These are phyloP conservation scores for Pterocarpus santalinus DNA, from an alignment of 306 rosid species.

Conservation along the genomic window DNA sequence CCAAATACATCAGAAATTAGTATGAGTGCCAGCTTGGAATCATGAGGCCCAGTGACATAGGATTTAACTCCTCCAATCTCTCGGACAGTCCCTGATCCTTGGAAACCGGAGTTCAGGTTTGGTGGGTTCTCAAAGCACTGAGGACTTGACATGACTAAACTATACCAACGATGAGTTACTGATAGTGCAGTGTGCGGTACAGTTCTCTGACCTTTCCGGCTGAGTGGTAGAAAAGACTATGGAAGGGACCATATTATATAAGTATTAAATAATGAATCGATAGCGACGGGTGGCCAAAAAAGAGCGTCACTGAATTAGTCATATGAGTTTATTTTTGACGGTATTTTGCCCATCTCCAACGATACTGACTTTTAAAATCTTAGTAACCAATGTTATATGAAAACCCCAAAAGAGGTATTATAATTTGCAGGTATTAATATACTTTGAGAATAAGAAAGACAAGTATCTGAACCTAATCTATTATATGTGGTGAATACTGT, in stretches of 20 bases:
- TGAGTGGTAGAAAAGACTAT: background rate
- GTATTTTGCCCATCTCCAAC: too few species aligned
- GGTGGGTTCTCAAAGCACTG: slow-evolving; percentile 59
- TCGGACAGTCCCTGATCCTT: slow-evolving; percentile 50
- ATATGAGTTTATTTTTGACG: background rate
- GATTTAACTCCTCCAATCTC: slow-evolving; percentile 55
- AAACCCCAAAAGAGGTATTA: too few species aligned
- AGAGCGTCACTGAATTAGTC: slow-evolving; percentile 35
- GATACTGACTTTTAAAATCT: too few species aligned
- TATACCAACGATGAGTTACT: background rate
- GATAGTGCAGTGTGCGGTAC: background rate
- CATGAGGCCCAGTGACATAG: slow-evolving; percentile 55
- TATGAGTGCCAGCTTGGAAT: slow-evolving; percentile 60
- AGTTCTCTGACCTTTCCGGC: background rate
- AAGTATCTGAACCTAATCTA: background rate
- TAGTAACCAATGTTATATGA: too few species aligned
- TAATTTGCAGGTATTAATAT: background rate
- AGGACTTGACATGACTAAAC: slow-evolving; percentile 48
- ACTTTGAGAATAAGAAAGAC: background rate
- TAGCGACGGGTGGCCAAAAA: background rate
- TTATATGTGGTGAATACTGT: background rate
- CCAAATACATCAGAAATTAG: slow-evolving; percentile 63
- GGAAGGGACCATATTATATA: background rate
- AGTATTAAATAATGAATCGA: background rate
- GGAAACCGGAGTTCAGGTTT: slow-evolving; percentile 43